phyloP scores from a whole-genome alignment of 2,329 filamentous ascomycete species.

The Clonostachys rosea region DNA sequence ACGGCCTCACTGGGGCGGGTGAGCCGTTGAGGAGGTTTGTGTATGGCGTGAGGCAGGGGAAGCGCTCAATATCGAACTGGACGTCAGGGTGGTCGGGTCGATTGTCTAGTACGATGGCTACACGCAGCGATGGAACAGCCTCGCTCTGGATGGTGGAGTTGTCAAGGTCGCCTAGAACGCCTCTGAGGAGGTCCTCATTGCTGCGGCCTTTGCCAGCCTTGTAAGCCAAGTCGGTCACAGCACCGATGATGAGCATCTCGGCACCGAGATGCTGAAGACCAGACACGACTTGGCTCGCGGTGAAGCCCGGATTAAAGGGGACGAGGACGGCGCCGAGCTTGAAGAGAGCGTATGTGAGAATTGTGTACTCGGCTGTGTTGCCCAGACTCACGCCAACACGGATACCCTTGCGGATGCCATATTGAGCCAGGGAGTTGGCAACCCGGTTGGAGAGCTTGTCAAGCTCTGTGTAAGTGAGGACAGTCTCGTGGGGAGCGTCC shows the following conservation, averaged over 20 bases:
- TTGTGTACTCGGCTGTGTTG: constrained; percentile 79
- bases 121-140: constrained; percentile 63
- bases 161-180: constrained; percentile 36
- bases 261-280: constrained; percentile 73
- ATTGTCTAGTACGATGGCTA: constrained; percentile 78
- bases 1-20: constrained; percentile 28
- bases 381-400: constrained; percentile 83
- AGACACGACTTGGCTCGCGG: constrained; percentile 68
- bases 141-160: constrained; percentile 23
- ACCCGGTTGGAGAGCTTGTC: constrained; percentile 73
- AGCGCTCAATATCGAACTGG: constrained; percentile 34
- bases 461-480: constrained; percentile 69
- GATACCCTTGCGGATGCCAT: constrained; percentile 77
- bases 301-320: constrained; percentile 91
- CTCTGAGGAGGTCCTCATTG: constrained; percentile 41
- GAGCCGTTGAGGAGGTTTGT: constrained; percentile 28
- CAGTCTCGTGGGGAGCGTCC: constrained; percentile 53
- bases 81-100: constrained; percentile 41
- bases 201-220: constrained; percentile 49
- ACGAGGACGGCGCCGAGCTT: constrained; percentile 93
- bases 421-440: constrained; percentile 62
- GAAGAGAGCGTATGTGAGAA: constrained; percentile 83
- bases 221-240: constrained; percentile 79
- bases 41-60: constrained; percentile 40
- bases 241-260: constrained; percentile 74